Conservation (phyloP, 176 grass and related monocot genomes). For the Bromus sterilis region DNA sequence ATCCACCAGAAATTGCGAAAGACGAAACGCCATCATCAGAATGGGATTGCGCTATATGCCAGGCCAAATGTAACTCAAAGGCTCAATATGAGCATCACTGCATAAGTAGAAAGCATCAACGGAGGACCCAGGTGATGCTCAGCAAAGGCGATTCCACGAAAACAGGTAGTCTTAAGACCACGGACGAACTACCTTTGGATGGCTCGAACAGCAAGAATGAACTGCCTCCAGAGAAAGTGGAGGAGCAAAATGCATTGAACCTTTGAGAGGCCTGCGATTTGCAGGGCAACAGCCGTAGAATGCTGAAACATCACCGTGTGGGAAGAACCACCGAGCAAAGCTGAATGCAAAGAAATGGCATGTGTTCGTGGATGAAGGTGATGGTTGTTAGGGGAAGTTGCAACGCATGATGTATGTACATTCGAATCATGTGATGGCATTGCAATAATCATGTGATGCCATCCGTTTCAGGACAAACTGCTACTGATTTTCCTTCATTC, state of each 20-base stretch:
- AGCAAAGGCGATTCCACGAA: neutral
- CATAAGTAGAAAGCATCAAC: neutral
- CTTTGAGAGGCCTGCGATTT: neutral
- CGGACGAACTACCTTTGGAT: neutral
- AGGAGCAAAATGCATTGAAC: neutral
- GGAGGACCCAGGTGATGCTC: neutral
- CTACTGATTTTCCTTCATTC: neutral
- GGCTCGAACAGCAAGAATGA: neutral
- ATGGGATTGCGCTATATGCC: conserved; percentile 3
- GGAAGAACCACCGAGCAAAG: conserved; percentile 14
- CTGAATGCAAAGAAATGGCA: neutral
- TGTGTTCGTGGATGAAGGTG: neutral
- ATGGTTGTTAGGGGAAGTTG: neutral
- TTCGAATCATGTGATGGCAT: neutral
- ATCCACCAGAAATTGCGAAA: neutral
- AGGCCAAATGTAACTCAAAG: conserved; percentile 14
- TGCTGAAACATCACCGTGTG: neutral
- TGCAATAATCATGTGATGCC: neutral
- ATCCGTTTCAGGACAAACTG: neutral
- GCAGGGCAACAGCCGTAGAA: neutral
- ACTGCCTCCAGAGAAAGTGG: neutral
- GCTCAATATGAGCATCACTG: conserved; percentile 22
- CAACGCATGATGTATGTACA: neutral
- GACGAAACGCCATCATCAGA: neutral
- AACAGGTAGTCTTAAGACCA: neutral